Percentiles rank a stretch among this genome's conserved stretches.
phyloP scores from a whole-genome alignment of 495 filamentous ascomycete species.

The Tuber melanosporum region DNA sequence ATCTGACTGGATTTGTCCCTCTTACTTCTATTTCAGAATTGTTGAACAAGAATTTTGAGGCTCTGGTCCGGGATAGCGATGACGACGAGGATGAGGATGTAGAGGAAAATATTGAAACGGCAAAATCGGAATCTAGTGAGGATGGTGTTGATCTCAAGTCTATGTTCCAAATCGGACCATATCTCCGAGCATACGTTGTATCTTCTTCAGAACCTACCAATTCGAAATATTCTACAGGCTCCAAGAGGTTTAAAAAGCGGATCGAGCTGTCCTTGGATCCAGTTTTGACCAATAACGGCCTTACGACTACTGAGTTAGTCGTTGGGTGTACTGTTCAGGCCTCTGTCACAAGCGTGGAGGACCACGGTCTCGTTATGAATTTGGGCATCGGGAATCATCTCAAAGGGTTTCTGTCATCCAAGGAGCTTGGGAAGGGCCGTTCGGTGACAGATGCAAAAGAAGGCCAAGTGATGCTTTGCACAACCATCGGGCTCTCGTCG shows the following conservation, averaged over 20 bases:
- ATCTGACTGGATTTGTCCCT: slow-evolving; percentile 79
- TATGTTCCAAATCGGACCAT: slow-evolving; percentile 79
- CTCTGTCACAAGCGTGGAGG: slow-evolving; percentile 80
- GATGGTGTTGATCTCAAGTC: slow-evolving; percentile 62
- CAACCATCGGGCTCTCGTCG: slow-evolving; percentile 66
- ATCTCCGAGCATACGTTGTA: slow-evolving; percentile 74
- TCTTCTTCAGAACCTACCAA: slow-evolving; percentile 56
- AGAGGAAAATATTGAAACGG: slow-evolving; percentile 45
- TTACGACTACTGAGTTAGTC: slow-evolving; percentile 63
- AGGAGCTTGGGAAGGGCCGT: slow-evolving; percentile 60
- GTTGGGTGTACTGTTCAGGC: slow-evolving; percentile 72
- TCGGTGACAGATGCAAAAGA: slow-evolving; percentile 61
- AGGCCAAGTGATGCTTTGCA: slow-evolving; percentile 75
- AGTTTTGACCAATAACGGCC: slow-evolving; percentile 62
- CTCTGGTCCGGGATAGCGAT: slow-evolving; percentile 54
- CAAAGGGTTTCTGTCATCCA: slow-evolving; percentile 82
- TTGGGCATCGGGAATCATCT: slow-evolving; percentile 64
- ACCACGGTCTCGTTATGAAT: slow-evolving; percentile 93
- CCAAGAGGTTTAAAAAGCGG: slow-evolving; percentile 61
- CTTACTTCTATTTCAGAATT: slow-evolving; percentile 80
- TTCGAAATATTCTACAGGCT: slow-evolving; percentile 13
- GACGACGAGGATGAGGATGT: slow-evolving; percentile 52
- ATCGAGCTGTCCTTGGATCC: slow-evolving; percentile 83
- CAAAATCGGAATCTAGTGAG: slow-evolving; percentile 37
- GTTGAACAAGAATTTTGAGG: slow-evolving; percentile 61